These are phyloP conservation scores for Sclerotinia subarctica DNA, from an alignment of 2,329 filamentous ascomycete species.

Conservation along the genomic window DNA sequence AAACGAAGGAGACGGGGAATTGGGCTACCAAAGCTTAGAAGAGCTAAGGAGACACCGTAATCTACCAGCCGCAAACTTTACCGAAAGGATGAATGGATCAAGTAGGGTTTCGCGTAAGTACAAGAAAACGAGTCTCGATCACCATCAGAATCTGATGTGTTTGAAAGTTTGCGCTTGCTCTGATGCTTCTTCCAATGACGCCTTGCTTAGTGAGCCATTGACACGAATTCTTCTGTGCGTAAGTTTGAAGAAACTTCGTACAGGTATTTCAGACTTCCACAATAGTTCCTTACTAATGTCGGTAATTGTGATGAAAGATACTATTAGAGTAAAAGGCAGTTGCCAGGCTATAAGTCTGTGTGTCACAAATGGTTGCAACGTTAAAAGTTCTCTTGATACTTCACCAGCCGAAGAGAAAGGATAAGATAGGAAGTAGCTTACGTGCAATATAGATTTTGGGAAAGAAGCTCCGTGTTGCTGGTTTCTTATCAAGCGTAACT, in stretches of 20 bases:
- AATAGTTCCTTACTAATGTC: constrained; percentile 8
- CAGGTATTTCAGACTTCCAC: background rate
- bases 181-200: background rate
- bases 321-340: background rate
- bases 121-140: background rate
- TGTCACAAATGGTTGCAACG: background rate
- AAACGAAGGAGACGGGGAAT: background rate
- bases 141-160: background rate
- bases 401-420: too few relatives aligned
- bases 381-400: background rate
- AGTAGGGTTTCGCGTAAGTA: background rate
- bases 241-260: background rate
- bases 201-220: background rate
- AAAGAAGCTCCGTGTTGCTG: background rate
- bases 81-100: background rate
- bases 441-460: background rate
- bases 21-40: background rate
- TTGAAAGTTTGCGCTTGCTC: constrained; percentile 5
- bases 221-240: constrained; percentile 13
- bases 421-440: background rate
- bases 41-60: background rate
- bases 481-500: background rate
- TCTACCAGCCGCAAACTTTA: background rate
- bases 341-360: background rate
- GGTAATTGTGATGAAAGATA: background rate